Evolutionary conservation across 1,284 basidiomycete genomes (phyloP).

Genomic region (Flammula alnicola): DNA sequence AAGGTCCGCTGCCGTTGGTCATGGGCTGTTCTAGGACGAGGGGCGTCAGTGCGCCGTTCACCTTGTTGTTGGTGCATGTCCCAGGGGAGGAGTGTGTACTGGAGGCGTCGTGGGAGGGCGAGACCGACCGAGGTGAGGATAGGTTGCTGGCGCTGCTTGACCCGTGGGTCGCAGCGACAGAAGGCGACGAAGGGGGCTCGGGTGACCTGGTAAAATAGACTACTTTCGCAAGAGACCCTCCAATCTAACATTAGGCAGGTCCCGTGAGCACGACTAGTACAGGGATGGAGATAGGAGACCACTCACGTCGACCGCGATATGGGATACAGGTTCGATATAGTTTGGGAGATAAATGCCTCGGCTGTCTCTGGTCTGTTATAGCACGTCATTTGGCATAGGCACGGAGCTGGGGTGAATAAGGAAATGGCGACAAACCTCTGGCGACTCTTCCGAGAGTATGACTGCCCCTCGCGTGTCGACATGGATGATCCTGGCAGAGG

Average conservation of each 20-base stretch:
- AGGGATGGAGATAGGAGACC: conserved; percentile 27
- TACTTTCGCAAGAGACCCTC: conserved; percentile 97
- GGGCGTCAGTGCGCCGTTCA: conserved; percentile 84
- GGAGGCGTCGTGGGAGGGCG: conserved; percentile 44
- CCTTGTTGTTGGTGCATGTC: conserved; percentile 44
- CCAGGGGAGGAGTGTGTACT: conserved; percentile 38
- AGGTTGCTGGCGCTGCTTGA: conserved; percentile 50
- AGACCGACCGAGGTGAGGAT: conserved; percentile 54
- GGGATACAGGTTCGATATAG: conserved; percentile 95
- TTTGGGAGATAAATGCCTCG: conserved; percentile 95
- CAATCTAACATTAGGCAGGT: conserved; percentile 70
- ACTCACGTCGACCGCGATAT: conserved; percentile 94
- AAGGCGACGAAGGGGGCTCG: conserved; percentile 75
- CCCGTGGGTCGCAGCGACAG: conserved; percentile 60
- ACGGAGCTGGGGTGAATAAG: conserved; percentile 1
- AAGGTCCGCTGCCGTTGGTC: conserved; percentile 38
- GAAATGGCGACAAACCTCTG: conserved; percentile 75
- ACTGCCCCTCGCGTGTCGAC: conserved; percentile 89
- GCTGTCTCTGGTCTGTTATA: conserved; percentile 82
- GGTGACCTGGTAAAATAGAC: conserved; percentile 97
- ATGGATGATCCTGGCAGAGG: conserved; percentile 77
- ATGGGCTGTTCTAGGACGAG: conserved; percentile 63
- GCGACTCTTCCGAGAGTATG: conserved; percentile 89
- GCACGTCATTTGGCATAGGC: conserved; percentile 5
- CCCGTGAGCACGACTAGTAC: conserved; percentile 7